phyloP scores from a whole-genome alignment of 2,329 filamentous ascomycete genomes.

The Verticillium dahliae region DNA sequence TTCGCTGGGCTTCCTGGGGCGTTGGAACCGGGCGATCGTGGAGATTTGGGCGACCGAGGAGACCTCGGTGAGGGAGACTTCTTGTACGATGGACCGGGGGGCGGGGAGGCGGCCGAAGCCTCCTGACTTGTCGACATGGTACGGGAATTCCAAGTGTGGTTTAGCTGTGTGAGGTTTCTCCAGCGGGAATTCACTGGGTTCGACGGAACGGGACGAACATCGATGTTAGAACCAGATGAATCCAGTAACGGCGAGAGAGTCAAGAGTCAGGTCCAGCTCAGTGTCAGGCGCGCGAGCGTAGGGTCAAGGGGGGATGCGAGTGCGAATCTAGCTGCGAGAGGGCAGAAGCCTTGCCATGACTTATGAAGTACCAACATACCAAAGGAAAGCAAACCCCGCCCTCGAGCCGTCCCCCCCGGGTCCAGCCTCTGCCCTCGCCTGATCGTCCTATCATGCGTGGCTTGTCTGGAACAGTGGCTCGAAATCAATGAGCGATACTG shows the following conservation, averaged over 20 bases:
- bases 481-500: background rate
- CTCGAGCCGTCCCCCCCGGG: no score
- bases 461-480: background rate
- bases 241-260: background rate
- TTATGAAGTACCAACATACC: no score
- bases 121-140: background rate
- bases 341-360: background rate
- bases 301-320: background rate
- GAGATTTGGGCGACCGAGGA: background rate
- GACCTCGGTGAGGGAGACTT: background rate
- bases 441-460: background rate
- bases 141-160: background rate
- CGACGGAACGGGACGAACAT: background rate
- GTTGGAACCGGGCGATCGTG: background rate
- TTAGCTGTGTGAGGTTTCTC: background rate
- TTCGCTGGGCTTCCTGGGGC: background rate
- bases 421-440: background rate
- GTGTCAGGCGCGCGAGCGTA: no score
- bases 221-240: background rate
- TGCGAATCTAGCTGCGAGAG: background rate
- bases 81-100: background rate
- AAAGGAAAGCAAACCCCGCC: no score
- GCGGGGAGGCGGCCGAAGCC: background rate
- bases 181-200: background rate
- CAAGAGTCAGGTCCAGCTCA: background rate